Base-by-base conservation (phyloP, 768 basidiomycete genomes). In the Porpolomopsis calyptriformis region DNA sequence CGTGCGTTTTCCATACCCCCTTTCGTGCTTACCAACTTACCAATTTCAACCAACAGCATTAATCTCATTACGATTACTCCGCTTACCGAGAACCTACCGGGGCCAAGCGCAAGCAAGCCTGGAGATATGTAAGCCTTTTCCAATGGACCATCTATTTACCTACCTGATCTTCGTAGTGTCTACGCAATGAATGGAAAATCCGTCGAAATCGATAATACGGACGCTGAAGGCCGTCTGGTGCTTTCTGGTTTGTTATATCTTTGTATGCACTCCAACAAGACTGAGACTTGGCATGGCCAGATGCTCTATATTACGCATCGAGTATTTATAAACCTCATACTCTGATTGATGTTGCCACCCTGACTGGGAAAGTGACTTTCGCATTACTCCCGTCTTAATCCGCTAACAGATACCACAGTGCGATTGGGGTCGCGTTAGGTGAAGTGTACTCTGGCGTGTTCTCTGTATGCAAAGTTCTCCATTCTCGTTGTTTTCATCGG, bases 111-210 rank as follows among this genome's bases (percentile, higher is more conserved):
- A n/a, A 77, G 72, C 10, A 89, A 89, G 59, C 89, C 88, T 1
- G 90, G 90, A 45, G 89, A 92, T 55, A 74, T 90, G 83, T 88
- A 50, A 26, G 79, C 10, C 36, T 8, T 16, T 35, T 22, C 50
- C 2, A 8, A 22, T 45, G 40, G 46, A 22, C 16, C 8, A 24
- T 34, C 25, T 7, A 11, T 14, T 37, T 38, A 40, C 10, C 25
- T 27, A 40, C 12, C 23, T 46, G 23, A 44, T 27, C 12, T 12
- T 25, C 27, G 4, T 51, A 88, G 85, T 35, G 55, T 90, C 52
- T 85, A 85, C 51, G 83, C 86, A 4, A 89, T 89, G 83, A 89
- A 89, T 53, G 86, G 89, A 29, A 90, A 89, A 62, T 78, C 82
- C 0, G 73, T 91, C 14, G 86, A 91, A 58, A 74, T 91, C 23